These are phyloP conservation scores for Logfia minima DNA, from an alignment of 129 eudicot species.

Conservation along the genomic window DNA sequence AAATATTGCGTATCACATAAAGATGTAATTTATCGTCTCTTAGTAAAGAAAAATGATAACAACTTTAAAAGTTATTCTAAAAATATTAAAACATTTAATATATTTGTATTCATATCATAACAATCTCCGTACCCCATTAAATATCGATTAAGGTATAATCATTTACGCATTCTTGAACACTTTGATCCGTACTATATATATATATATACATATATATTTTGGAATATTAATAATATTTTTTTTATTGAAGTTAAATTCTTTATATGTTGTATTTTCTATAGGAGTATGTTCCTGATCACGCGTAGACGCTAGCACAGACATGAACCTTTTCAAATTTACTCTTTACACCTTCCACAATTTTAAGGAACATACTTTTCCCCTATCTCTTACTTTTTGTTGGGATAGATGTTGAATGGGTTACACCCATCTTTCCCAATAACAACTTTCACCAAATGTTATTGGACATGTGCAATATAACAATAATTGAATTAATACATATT, in stretches of 20 bases:
- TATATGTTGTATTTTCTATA: not conserved
- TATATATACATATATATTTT: no score
- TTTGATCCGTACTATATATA: no score
- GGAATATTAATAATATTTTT: no score
- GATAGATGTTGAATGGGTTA: not conserved
- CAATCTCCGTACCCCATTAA: no score
- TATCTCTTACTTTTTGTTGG: not conserved
- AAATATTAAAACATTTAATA: no score
- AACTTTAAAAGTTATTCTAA: no score
- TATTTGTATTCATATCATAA: no score
- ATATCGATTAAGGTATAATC: no score
- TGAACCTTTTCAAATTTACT: not conserved
- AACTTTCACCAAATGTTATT: not conserved
- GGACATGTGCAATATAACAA: not conserved
- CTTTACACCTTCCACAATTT: not conserved
- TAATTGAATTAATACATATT: not conserved
- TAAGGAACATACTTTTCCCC: not conserved
- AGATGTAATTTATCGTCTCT: not conserved
- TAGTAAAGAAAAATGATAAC: no score
- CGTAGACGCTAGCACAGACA: not conserved
- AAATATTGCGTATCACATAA: no score
- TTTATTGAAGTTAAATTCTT: no score
- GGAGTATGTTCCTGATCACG: slow-evolving; percentile 16
- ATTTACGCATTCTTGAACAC: no score
- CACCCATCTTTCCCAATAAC: not conserved